Percentiles rank a stretch among this genome's conserved stretches.
These are phyloP conservation scores for Lactuca sativa DNA, from an alignment of 129 eudicot genomes.

Conservation along the genomic window DNA sequence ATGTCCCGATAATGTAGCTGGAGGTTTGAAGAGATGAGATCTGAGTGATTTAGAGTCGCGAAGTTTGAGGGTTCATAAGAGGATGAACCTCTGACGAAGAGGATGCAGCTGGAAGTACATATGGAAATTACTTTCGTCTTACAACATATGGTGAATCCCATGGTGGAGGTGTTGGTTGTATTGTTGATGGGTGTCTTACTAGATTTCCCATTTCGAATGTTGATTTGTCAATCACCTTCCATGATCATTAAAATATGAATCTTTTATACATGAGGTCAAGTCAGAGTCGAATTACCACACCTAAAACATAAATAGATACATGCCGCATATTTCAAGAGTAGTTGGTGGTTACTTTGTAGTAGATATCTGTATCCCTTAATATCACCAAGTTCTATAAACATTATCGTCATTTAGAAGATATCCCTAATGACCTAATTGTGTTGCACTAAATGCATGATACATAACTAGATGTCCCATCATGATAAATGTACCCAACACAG, in stretches of 20 bases:
- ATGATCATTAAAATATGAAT: neutral
- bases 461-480: conserved; percentile 96
- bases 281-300: conserved; percentile 94
- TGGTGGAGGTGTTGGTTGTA: conserved; percentile 98
- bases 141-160: conserved; percentile 98
- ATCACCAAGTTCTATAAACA: conserved; percentile 10
- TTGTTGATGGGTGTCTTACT: conserved; percentile 95
- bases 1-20: too few species aligned
- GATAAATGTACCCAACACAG: conserved; percentile 91
- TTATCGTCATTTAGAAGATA: neutral
- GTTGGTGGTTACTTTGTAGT: conserved; percentile 64
- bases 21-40: too few species aligned
- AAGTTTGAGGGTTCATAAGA: too few species aligned
- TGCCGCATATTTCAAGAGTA: conserved; percentile 80
- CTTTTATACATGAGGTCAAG: conserved; percentile 82
- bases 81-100: too few species aligned
- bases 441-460: conserved; percentile 49
- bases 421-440: conserved; percentile 19
- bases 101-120: conserved; percentile 83
- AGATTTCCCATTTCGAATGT: conserved; percentile 83
- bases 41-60: too few species aligned
- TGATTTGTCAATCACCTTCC: conserved; percentile 46
- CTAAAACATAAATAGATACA: conserved; percentile 93
- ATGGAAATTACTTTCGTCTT: conserved; percentile 87
- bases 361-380: conserved; percentile 2